phyloP scores from a whole-genome alignment of 2,329 filamentous ascomycete species.

The Sporothrix variecibatus region DNA sequence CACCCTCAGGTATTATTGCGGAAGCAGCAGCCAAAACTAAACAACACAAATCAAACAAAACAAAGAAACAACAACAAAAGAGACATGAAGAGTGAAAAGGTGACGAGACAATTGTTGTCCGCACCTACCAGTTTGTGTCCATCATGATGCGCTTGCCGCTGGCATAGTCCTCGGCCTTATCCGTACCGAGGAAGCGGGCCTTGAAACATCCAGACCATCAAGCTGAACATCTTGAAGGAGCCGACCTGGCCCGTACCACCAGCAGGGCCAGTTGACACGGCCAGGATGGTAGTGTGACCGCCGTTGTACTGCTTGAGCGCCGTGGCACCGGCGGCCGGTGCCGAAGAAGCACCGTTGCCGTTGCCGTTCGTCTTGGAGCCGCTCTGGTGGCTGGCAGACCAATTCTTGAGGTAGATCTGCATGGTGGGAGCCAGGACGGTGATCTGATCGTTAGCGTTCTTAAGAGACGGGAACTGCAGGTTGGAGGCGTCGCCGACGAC shows the following conservation, averaged over 20 bases:
- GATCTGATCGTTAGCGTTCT: slow-evolving; percentile 34
- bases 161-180: slow-evolving; percentile 29
- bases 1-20: background rate
- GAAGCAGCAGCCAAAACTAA: background rate
- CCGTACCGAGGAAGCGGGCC: slow-evolving; percentile 32
- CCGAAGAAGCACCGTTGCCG: slow-evolving; percentile 8
- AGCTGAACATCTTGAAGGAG: slow-evolving; percentile 31
- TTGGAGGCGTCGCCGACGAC: slow-evolving; percentile 37
- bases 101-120: background rate
- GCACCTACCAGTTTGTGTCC: slow-evolving; percentile 16
- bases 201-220: slow-evolving; percentile 34
- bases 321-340: background rate
- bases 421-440: slow-evolving; percentile 33
- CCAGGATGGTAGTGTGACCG: slow-evolving; percentile 29
- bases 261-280: slow-evolving; percentile 33
- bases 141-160: slow-evolving; percentile 15
- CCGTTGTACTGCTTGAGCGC: background rate
- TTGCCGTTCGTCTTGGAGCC: slow-evolving; percentile 29
- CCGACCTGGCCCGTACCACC: slow-evolving; percentile 37
- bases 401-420: slow-evolving; percentile 30
- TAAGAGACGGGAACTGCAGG: slow-evolving; percentile 33
- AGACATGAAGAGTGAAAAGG: background rate
- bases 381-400: background rate
- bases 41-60: background rate
- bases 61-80: background rate